Evolutionary conservation across 1,284 basidiomycete species (phyloP), one percentile per base, ranked within the genome.

Genomic region (Ustilago sp.): DNA sequence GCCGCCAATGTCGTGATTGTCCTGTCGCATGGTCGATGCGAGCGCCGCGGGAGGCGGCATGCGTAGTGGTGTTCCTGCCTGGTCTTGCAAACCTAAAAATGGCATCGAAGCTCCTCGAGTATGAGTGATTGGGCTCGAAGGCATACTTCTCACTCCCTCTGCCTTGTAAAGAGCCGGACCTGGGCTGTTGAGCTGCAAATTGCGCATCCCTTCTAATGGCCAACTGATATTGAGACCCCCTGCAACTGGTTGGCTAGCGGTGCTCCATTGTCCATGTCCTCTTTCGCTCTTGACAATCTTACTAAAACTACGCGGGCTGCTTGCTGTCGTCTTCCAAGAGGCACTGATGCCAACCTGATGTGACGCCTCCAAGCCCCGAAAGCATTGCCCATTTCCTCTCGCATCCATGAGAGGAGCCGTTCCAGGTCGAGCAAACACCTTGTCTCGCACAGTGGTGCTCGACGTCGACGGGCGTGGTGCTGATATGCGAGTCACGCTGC

Each of bases 91-190:
- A 9, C 38, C 35, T 15, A 60, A 23, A 23, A 61, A 8, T 2
- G 65, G 58, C 70, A 73, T 53, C 53, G 70, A 73, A 4, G 47
- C 58, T 54, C 70, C 70, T 38, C 70, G 57, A 8, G 6, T 39
- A 41, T 73, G 70, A 12, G 45, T 47, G 35, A 58, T 48, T 1
- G 65, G 65, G 38, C 65, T 73, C 23, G 58, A 43, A 13, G 70
- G 64, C 1, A 63, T 53, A 34, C 61, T 73, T 12, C 23, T 38
- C 7, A n/a, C 56, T n/a, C 36, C 50, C 2, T 23, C 8, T 6
- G 3, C 4, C 51, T 19, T 48, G 1, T 19, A 32, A 19, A 11
- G 13, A 1, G 9, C 34, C 6, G 31, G 3, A 13, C 3, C 32
- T n/a, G 61, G n/a, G 17, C 45, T 41, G 36, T 38, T 48, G 15